A percentile compares a stretch with the other conserved stretches of the same genome.
These are phyloP conservation scores for Filosporella fistucella DNA, from an alignment of 495 filamentous ascomycete genomes.

Conservation along the genomic window DNA sequence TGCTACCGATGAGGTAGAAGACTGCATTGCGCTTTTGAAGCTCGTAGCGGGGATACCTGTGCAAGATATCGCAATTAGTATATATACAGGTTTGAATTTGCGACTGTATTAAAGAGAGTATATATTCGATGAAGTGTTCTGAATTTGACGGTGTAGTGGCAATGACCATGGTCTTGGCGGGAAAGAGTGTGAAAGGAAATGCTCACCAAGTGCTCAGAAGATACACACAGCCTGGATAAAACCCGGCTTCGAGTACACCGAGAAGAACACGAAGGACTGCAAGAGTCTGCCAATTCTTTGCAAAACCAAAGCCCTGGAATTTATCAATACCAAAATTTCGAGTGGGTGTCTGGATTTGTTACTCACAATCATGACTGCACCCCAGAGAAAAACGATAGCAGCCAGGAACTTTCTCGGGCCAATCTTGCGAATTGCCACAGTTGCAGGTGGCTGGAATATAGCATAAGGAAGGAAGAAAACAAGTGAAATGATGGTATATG, in stretches of 20 bases:
- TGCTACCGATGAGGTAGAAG: slow-evolving; percentile 61
- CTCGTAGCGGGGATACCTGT: slow-evolving; percentile 60
- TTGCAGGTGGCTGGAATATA: slow-evolving; percentile 55
- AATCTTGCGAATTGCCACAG: slow-evolving; percentile 52
- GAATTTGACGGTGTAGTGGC: too few species aligned
- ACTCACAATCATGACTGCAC: slow-evolving; percentile 39
- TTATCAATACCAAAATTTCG: too few species aligned
- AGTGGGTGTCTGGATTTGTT: too few species aligned
- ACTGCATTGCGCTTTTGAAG: slow-evolving; percentile 58
- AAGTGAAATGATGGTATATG: neutral
- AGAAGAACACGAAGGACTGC: slow-evolving; percentile 39
- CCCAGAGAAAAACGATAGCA: slow-evolving; percentile 45
- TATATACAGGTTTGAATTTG: too few species aligned
- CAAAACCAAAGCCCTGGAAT: too few species aligned
- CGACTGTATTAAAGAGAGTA: too few species aligned
- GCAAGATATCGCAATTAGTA: too few species aligned
- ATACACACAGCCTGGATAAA: slow-evolving; percentile 61
- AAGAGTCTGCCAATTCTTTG: neutral
- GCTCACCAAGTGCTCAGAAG: slow-evolving; percentile 59
- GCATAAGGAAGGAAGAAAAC: slow-evolving; percentile 63
- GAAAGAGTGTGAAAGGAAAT: too few species aligned
- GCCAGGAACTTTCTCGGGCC: slow-evolving; percentile 53
- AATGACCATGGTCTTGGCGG: too few species aligned
- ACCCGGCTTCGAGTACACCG: slow-evolving; percentile 60
- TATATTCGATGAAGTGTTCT: too few species aligned